Evolutionary conservation across 305 asterid species (phyloP), one percentile per base, ranked within the genome.

Genomic region (Vinca major): DNA sequence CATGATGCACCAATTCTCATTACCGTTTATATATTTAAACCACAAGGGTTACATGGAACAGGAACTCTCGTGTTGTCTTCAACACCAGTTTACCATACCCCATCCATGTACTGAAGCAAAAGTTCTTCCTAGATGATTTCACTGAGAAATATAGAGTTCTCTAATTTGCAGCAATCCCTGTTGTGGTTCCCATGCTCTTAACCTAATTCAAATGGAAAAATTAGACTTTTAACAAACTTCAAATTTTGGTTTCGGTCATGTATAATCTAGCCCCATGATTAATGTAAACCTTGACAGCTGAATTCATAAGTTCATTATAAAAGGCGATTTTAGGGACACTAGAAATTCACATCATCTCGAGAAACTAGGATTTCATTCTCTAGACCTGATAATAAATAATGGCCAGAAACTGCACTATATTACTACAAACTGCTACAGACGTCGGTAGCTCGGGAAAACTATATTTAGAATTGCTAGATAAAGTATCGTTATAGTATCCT

Each of bases 141-240:
- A 60, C 64, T 60, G 64, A 37, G 64, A 60, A 60, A 60, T 60
- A 60, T 60, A 37, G 62, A 55, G 64, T 37, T 20, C 47, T 60
- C 64, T 60, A 60, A 60, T 26, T 36, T 60, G 64, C 64, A 37
- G 45, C 45, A 60, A 60, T 60, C 64, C 64, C 41, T 37, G 45
- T 10, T 37, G 64, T 60, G 47, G 47, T 60, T 58, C 64, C 64
- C 45, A 13, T 14, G 26, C 65, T 61, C 48, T 39, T 61, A 61
- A 39, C 65, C 65, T 61, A 61, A 39, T 60, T 40, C 48, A 60
- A 60, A 61, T 37, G 48, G 48, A 61, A 61, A 39, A 61, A 39
- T 61, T 61, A 61, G 65, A 61, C 63, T 61, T 61, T 39, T 61
- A 61, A 61, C 65, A 61, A 61, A 61, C 47, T 37, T 60, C 64